Evolutionary conservation across 495 filamentous ascomycete genomes (phyloP).

Genomic region (Chaetomium cochliodes): DNA sequence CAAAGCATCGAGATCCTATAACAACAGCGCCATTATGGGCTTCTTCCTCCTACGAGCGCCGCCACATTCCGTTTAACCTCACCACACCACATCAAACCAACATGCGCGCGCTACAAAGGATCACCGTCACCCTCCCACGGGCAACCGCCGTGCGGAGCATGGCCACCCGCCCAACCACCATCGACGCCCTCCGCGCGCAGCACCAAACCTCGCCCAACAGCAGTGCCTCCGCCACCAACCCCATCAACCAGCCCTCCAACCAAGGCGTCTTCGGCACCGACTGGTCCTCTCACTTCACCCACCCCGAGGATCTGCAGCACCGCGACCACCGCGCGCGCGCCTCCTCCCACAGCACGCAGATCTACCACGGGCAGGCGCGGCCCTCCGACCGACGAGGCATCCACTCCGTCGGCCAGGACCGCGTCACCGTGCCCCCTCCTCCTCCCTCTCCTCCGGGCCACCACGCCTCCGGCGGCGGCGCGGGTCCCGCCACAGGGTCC

Average conservation of each 20-base stretch:
- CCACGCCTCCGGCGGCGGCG: background rate
- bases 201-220: background rate
- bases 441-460: background rate
- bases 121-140: background rate
- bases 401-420: background rate
- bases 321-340: constrained; percentile 9
- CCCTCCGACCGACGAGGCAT: constrained; percentile 3
- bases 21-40: background rate
- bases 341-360: constrained; percentile 17
- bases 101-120: constrained; percentile 1
- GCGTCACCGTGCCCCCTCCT: background rate
- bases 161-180: constrained; percentile 6
- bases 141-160: background rate
- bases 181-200: background rate
- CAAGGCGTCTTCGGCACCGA: constrained; percentile 8
- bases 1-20: constrained; percentile 5
- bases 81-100: background rate
- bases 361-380: constrained; percentile 20
- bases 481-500: constrained; percentile 1
- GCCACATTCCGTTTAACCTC: too few relatives aligned
- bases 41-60: too few relatives aligned
- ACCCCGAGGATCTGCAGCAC: background rate
- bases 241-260: background rate
- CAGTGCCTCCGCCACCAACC: background rate
- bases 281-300: background rate